Evolutionary conservation across 192 early-diverging fungal genomes (phyloP), one percentile per base, ranked within the genome.

Genomic region (Thamnidium elegans): DNA sequence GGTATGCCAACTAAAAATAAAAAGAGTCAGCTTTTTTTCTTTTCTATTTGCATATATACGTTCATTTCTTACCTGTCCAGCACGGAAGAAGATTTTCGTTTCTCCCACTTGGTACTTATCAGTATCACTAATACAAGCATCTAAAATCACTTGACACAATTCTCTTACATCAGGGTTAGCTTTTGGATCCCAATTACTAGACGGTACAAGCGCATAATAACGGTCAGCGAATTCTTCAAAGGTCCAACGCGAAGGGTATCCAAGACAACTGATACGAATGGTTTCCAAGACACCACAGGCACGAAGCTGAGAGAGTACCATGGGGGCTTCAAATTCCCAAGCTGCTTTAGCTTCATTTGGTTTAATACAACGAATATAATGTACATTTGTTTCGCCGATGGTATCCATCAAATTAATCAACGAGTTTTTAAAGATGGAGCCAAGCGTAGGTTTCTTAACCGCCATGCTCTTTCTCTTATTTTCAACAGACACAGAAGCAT

Each of bases 201-300:
- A 81, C 45, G 72, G 72, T 50, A 79, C 78, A n/a, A 92, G 63
- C 64, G 86, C 78, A 69, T 85, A 80, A 79, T 87, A 82, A 30
- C 94, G 92, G 72, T 94, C 89, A 66, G 89, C 92, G 71, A 99
- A 99, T 58, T 97, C 95, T 44, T 81, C 81, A 78, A 90, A 97
- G 10, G 87, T 82, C 76, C 89, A 89, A 14, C 93, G 86, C 20
- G 90, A 90, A 9, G 97, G 97, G 73, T 99, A 99, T 30, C 97
- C 97, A 15, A 95, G 94, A 68, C 94, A 96, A 72, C 89, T 92
- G 76, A 99, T 99, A 26, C 94, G 88, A 77, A 99, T 99, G 7
- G 97, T 99, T 79, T 99, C 97, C 10, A 99, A 74, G 34, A 99
- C 97, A 85, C 97, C 97, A 77, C 97, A 99, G 9, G 97, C 97